Evolutionary conservation across 768 basidiomycete genomes (phyloP), one percentile per base, ranked within the genome.

Genomic region (Rhizopogon vesiculosus): DNA sequence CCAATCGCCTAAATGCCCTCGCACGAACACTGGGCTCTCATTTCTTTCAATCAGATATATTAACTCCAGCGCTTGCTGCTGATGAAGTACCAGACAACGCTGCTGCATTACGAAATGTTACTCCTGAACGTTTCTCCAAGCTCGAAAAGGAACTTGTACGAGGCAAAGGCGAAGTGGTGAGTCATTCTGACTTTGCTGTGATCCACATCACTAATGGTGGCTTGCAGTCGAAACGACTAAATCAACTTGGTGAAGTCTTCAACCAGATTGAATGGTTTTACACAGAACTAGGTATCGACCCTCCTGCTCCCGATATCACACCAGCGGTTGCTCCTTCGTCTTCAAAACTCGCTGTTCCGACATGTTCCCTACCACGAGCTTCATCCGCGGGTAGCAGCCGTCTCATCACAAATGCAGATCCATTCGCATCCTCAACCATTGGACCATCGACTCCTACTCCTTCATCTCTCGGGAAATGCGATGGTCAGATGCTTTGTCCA

Each of bases 81-180:
- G 80, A 76, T 7, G 80, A 82, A 55, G 65, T 66, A 51, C 51
- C 69, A 3, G 68, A 72, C 33, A 65, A 73, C 56, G 58, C 73
- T 3, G 58, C 62, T 42, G 73, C 79, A 5, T 77, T 81, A 62
- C 76, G 81, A 22, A 89, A 94, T 62, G 89, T 93, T 15, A 86
- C 85, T 10, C 86, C 88, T 0, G 91, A 93, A 60, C 80, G 89
- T 12, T 91, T 95, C 64, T 78, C 83, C 45, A 86, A 76, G 62
- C 74, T 95, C 5, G 91, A 94, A 76, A 87, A 89, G 66, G 91
- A 94, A 64, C 79, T 93, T 16, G 85, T 89, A 9, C 77, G 87
- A 52, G 91, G 90, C 10, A 93, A 93, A 69, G 80, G 81, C n/a
- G 93, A 95, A 80, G 79, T 92, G 53, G 89, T 92, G 62, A 64